Evolutionary conservation across 208 protist genomes (phyloP).

Genomic region (Strigomonas culicis): DNA sequence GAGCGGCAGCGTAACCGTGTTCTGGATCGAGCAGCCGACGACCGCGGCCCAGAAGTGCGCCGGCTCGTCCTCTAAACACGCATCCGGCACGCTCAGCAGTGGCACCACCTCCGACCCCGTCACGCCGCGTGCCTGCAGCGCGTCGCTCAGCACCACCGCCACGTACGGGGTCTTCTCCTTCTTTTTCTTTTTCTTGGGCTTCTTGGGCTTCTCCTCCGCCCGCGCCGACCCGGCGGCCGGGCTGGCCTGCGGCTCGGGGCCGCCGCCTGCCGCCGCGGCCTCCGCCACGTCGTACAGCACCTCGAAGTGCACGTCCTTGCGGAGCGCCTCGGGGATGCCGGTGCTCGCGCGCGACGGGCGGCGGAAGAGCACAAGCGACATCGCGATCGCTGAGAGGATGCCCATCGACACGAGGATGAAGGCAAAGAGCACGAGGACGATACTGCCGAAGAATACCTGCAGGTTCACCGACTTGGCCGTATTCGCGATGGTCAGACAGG

Average conservation of each 20-base stretch:
- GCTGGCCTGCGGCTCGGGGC: too few species aligned
- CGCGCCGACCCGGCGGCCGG: too few species aligned
- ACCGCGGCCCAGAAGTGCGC: constrained; percentile 50
- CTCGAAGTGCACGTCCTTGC: constrained; percentile 33
- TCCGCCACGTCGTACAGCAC: constrained; percentile 26
- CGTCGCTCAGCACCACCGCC: constrained; percentile 52
- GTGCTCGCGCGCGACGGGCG: constrained; percentile 15
- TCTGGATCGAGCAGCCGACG: constrained; percentile 65
- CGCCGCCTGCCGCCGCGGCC: background rate
- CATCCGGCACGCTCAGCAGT: constrained; percentile 35
- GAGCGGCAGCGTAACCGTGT: constrained; percentile 76
- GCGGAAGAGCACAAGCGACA: constrained; percentile 18
- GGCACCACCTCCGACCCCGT: constrained; percentile 52
- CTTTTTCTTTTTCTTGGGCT: constrained; percentile 4
- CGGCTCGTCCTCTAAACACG: constrained; percentile 50
- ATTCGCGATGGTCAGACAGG: constrained; percentile 65
- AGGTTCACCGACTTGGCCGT: constrained; percentile 37
- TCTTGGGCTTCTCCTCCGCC: background rate
- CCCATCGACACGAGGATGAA: constrained; percentile 22
- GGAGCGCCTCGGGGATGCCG: constrained; percentile 51
- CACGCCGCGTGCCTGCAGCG: constrained; percentile 36
- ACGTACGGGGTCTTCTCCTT: constrained; percentile 33
- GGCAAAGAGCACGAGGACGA: constrained; percentile 34
- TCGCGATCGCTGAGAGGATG: constrained; percentile 13
- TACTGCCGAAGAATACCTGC: constrained; percentile 36